Evolutionary conservation across 345 rosid genomes (phyloP), one percentile per base, ranked within the genome.

Genomic region (Eucalyptus cloeziana): DNA sequence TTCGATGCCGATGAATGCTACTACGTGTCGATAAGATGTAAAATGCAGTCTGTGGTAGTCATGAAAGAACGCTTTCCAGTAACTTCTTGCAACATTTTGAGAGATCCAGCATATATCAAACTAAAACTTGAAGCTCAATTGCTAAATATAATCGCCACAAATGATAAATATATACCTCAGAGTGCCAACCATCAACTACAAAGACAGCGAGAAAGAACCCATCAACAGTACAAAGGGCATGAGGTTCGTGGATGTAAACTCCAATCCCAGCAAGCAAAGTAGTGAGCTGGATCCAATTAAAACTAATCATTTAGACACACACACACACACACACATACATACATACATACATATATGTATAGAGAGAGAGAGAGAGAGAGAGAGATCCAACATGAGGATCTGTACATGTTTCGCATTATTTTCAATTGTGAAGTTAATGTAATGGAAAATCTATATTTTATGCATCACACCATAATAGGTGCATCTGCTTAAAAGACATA

Each of bases 111-210:
- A 76, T 76, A 10, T 37, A 37, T 37, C 27, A 40, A 76, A 21
- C 47, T 76, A 76, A 37, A n/a, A 76, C 83, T 40, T 76, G 47
- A 76, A 76, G 8, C 21, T 40, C 47, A 88, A 67, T 33, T 47
- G 49, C 71, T 69, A 85, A 87, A 67, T 67, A 30, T 44, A 62
- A 47, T 56, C 40, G 24, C 86, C 64, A 37, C 24, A 52, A 89
- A 30, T 85, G 49, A 31, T 43, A 86, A 87, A 69, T 87, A 58
- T 71, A 49, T 94, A 97, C 99, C 98, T 97, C 98, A 91, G 93
- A 93, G 7, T 93, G 94, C 99, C 98, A 98, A 89, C 99, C 99
- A 90, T 96, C 97, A 94, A 98, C 99, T 88, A 98, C 98, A 90
- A 98, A 97, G 87, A 97, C 97, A 89, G 96, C 99, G 49, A 97